Base-by-base conservation (phyloP, 106 monocot species). In the Cymbidium sinense region DNA sequence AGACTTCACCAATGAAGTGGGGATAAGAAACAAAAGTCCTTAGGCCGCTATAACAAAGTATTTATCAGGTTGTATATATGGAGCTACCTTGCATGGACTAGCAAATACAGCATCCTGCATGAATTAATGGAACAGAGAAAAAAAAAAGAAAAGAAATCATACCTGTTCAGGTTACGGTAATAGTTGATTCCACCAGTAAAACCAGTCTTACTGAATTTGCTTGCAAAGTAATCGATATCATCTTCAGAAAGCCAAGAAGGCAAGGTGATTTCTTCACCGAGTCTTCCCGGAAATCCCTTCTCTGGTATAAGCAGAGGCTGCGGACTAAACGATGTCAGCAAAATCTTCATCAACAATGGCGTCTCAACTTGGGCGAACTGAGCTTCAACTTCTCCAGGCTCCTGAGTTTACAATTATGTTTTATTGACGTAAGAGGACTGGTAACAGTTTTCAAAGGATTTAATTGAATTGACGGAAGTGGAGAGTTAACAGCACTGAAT, bases 121-220 rank as follows among this genome's bases (percentile, higher is more conserved):
- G 15, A 52, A 52, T 52, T 15, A 52, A 52, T 52, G 20, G 20
- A 52, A 18, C 13, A 27, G 8, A 64, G 28, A 28, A 70, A 34
- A n/a, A n/a, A n/a, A n/a, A n/a, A n/a, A n/a, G n/a, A n/a, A n/a
- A n/a, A n/a, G n/a, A n/a, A n/a, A n/a, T n/a, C 11, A 71, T 86
- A 91, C 91, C 82, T 71, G 76, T 88, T 72, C n/a, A n/a, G n/a
- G 70, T 72, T 69, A 4, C 91, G 77, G 65, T 91, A 91, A 77
- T 91, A 91, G 82, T 91, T 91, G 52, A 91, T 54, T 65, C 80
- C 86, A 75, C 88, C 88, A 18, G 91, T 78, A 76, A 91, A 91
- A 29, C 91, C 88, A n/a, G 88, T 74, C 77, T 84, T 86, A 9
- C 84, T 75, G 71, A 91, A 91, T 83, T 91, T 88, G 79, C 71